Evolutionary conservation across 2,329 filamentous ascomycete genomes (phyloP), one percentile per base, ranked within the genome.

Genomic region (Colletotrichum cuscutae): DNA sequence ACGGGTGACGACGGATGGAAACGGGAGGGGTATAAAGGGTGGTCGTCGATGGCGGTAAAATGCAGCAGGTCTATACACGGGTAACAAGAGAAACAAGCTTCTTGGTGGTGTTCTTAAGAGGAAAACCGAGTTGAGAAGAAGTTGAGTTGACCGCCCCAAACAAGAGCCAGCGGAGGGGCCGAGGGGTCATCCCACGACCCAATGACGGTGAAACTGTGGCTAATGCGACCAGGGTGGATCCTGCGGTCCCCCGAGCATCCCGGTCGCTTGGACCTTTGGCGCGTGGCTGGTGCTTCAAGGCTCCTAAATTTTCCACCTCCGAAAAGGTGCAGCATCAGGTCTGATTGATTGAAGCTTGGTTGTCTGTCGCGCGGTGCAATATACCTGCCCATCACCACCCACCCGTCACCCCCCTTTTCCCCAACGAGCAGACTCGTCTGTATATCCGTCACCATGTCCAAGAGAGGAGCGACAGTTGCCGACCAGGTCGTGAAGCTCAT

Each of bases 401-500:
- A 26, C 22, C 32, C 7, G 9, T 28, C 15, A 19, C 22, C 6
- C 35, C 26, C 59, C 24, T 11, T 30, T 19, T 2, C 35, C 24
- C 32, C 35, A 57, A 57, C 52, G 8, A 56, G 9, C 60, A 61
- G 19, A 71, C 75, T 70, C 67, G 72, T 71, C 67, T 69, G 73
- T 76, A 71, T 65, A 60, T 32, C 64, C 53, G 54, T 59, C 68
- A 81, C 72, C 68, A 91, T 91, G 89, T 90, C 89, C 35, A 90
- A 89, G 77, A 81, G 82, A 68, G 79, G 80, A 71, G 80, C 80
- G 56, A 80, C 80, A 67, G 83, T 76, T 42, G 82, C 84, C 53
- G 89, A 97, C 80, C 91, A 94, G 84, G 92, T 98, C 73, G 95
- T 99, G 82, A 99, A 98, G 87, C 90, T 99, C 83, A 97, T 99